These are phyloP conservation scores for Nicotiana knightiana DNA, from an alignment of 257 asterid genomes.

Conservation along the genomic window DNA sequence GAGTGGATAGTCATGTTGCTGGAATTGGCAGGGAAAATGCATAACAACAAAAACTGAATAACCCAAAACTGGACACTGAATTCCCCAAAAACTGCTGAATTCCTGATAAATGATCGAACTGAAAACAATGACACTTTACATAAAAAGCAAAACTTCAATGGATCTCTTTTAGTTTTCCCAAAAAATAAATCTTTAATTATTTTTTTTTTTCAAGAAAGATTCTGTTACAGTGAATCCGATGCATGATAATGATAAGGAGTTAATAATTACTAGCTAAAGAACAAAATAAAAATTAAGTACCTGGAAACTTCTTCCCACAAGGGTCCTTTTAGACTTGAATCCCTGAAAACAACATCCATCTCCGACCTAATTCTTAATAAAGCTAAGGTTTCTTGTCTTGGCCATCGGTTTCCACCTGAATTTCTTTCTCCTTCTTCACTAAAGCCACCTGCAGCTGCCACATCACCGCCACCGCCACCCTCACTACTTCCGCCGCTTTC, in stretches of 20 bases:
- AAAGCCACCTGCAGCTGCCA: constrained; percentile 13
- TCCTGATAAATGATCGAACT: constrained; percentile 26
- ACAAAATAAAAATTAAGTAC: constrained; percentile 15
- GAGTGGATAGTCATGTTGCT: constrained; percentile 4
- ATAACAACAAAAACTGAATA: constrained; percentile 33
- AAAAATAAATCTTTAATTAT: neutral
- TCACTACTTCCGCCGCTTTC: constrained; percentile 71
- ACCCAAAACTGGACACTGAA: constrained; percentile 32
- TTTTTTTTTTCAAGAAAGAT: neutral
- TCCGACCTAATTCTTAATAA: constrained; percentile 63
- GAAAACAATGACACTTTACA: constrained; percentile 19
- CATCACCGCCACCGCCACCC: constrained; percentile 40
- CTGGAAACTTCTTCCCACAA: constrained; percentile 84
- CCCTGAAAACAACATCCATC: constrained; percentile 65
- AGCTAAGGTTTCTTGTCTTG: constrained; percentile 54
- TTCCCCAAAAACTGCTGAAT: constrained; percentile 52
- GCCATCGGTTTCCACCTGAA: constrained; percentile 59
- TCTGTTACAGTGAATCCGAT: neutral
- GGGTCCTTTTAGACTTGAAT: constrained; percentile 86
- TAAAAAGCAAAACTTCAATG: constrained; percentile 15
- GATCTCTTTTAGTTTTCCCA: constrained; percentile 10
- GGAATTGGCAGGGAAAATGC: constrained; percentile 36
- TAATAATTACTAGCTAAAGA: neutral
- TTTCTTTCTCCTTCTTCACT: constrained; percentile 42
- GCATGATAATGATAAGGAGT: neutral